Conservation (phyloP, 106 monocot genomes). For the Acanthochlamys bracteata region DNA sequence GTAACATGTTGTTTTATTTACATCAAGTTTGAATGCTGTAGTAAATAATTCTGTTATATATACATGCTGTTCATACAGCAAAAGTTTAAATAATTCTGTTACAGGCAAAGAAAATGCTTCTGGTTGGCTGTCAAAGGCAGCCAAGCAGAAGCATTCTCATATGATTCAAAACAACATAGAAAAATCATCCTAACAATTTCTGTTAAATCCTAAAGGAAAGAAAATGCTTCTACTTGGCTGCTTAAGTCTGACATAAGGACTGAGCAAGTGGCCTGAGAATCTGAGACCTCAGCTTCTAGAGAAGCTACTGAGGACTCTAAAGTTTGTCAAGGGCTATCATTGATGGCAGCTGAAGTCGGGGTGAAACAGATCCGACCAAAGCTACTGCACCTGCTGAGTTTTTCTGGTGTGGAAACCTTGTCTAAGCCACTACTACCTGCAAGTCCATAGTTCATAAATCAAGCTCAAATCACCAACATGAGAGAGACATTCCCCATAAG, state of each 20-base stretch:
- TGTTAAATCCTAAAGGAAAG: too few relatives aligned
- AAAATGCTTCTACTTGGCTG: conserved; percentile 2
- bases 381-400: conserved; percentile 63
- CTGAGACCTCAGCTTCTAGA: conserved; percentile 51
- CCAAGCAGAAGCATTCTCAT: too few relatives aligned
- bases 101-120: too few relatives aligned
- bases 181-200: too few relatives aligned
- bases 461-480: background rate
- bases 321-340: conserved; percentile 15
- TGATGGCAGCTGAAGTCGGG: conserved; percentile 25
- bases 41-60: too few relatives aligned
- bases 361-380: conserved; percentile 38
- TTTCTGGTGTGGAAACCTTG: conserved; percentile 62
- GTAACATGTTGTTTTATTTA: too few relatives aligned
- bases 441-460: background rate
- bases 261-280: conserved; percentile 66
- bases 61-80: too few relatives aligned
- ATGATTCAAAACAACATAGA: too few relatives aligned
- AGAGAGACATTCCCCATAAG: background rate
- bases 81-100: too few relatives aligned
- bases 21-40: too few relatives aligned
- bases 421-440: conserved; percentile 78
- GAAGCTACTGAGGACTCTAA: conserved; percentile 44
- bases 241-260: conserved; percentile 45
- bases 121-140: too few relatives aligned